These are phyloP conservation scores for Diaporthe sp. DNA, from an alignment of 2,329 filamentous ascomycete genomes.

Conservation along the genomic window DNA sequence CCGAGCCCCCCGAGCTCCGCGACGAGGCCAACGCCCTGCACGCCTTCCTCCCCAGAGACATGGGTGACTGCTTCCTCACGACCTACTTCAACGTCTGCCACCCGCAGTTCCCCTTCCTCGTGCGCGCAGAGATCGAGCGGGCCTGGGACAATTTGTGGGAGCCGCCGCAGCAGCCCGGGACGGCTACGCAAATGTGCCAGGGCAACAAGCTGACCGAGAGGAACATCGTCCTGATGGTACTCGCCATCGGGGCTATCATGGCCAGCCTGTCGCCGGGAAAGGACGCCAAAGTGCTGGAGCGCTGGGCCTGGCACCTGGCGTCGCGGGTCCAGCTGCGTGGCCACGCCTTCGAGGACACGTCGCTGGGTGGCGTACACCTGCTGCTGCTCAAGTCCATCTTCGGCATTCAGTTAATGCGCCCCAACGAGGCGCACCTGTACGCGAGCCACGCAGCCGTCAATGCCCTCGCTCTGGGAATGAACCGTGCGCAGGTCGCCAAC, in stretches of 20 bases:
- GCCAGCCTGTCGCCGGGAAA: neutral
- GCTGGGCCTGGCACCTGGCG: neutral
- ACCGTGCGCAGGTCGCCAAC: conserved; percentile 1
- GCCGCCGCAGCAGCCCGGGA: neutral
- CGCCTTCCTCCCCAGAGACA: neutral
- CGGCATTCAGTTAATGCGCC: conserved; percentile 19
- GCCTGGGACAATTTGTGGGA: conserved; percentile 11
- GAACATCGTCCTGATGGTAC: conserved; percentile 15
- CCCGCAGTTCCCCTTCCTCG: neutral
- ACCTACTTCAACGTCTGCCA: conserved; percentile 21
- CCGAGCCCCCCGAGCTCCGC: neutral
- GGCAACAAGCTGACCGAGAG: neutral
- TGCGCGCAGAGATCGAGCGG: neutral
- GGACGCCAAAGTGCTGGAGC: conserved; percentile 1
- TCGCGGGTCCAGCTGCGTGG: neutral
- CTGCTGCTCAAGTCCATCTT: conserved; percentile 6
- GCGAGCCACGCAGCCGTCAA: conserved; percentile 10
- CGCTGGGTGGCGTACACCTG: neutral
- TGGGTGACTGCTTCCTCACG: neutral
- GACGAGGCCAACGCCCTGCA: neutral
- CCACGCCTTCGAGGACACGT: conserved; percentile 12
- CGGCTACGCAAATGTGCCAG: neutral
- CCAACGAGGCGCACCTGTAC: neutral
- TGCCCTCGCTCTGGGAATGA: conserved; percentile 1
- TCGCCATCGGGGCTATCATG: conserved; percentile 13